Evolutionary conservation across 331 rosid genomes (phyloP).

Genomic region (Spiraea crenata): DNA sequence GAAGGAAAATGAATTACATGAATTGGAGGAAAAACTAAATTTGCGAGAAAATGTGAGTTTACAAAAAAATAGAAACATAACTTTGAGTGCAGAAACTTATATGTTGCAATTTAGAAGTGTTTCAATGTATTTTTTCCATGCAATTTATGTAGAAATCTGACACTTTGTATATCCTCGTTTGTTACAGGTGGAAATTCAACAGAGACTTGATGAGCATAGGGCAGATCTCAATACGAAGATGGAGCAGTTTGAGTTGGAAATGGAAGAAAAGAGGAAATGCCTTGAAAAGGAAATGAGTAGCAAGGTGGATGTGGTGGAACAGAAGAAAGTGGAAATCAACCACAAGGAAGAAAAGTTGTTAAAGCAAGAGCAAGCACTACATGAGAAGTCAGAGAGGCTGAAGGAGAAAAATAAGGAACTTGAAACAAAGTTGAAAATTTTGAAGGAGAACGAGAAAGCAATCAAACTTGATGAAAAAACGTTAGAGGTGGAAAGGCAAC

Average conservation of each 20-base stretch:
- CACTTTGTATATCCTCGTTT: slow-evolving; percentile 4
- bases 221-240: slow-evolving; percentile 43
- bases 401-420: slow-evolving; percentile 71
- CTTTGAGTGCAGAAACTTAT: not conserved
- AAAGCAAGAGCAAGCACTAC: slow-evolving; percentile 65
- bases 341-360: slow-evolving; percentile 67
- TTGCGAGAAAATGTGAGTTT: slow-evolving; percentile 72
- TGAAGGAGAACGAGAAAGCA: slow-evolving; percentile 64
- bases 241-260: slow-evolving; percentile 62
- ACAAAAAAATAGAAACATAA: not conserved
- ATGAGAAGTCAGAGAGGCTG: slow-evolving; percentile 66
- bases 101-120: not conserved
- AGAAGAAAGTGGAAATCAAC: slow-evolving; percentile 63
- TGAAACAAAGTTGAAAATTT: slow-evolving; percentile 46
- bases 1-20: slow-evolving; percentile 58
- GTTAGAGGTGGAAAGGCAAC: slow-evolving; percentile 60
- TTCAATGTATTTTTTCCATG: slow-evolving; percentile 1
- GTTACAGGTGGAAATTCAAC: slow-evolving; percentile 66
- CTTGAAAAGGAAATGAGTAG: slow-evolving; percentile 51
- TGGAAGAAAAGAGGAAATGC: slow-evolving; percentile 52
- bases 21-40: slow-evolving; percentile 56
- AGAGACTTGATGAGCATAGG: slow-evolving; percentile 57
- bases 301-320: slow-evolving; percentile 43
- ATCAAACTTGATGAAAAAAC: slow-evolving; percentile 59
- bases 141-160: slow-evolving; percentile 30